Base-by-base conservation (phyloP, 331 rosid species). In the Ulmus americana region DNA sequence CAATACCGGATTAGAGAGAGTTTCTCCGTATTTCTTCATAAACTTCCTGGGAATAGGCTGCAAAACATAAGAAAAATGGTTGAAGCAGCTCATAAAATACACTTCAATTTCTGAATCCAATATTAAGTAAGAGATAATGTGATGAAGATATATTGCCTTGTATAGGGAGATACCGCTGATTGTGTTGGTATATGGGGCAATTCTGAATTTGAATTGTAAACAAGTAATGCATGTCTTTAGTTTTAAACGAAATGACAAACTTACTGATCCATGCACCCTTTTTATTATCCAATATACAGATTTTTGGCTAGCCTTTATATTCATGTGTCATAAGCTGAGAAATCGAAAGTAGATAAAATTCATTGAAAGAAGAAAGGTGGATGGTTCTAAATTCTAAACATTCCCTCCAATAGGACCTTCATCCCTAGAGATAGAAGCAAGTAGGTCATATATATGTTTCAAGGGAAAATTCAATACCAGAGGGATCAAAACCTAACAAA, bases 41-140 rank as follows among this genome's bases (percentile, higher is more conserved):
- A 67, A 65, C 43, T 43, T 71, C 16, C 3, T 46, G 0, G 90
- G 82, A 22, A 79, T 52, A 55, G 57, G 49, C 82, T 76, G 67
- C 61, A 3, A 54, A 53, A 38, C 15, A 15, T 6, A 14, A 4
- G n/a, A 44, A 43, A 13, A 20, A 7, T 61, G 65, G 10, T 6
- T 16, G 0, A 8, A 9, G 11, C 4, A 14, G 44, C 12, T 43
- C 15, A 14, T 14, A 43, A 39, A 2, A 6, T n/a, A 7, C 39
- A 61, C 5, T 14, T 41, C 3, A 0, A 61, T 39, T 38, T 59
- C 0, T n/a, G 14, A 39, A 39, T 10, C 18, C 16, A 41, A 49
- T 49, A 12, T 15, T 49, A 1, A 49, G n/a, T 18, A n/a, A 49
- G 4, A 49, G 35, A 28, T 28, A 28, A 28, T 28, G 35, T 2